Evolutionary conservation across 73 alveolate genomes (phyloP), one percentile per base, ranked within the genome.

Genomic region (Paramecium biaurelia): DNA sequence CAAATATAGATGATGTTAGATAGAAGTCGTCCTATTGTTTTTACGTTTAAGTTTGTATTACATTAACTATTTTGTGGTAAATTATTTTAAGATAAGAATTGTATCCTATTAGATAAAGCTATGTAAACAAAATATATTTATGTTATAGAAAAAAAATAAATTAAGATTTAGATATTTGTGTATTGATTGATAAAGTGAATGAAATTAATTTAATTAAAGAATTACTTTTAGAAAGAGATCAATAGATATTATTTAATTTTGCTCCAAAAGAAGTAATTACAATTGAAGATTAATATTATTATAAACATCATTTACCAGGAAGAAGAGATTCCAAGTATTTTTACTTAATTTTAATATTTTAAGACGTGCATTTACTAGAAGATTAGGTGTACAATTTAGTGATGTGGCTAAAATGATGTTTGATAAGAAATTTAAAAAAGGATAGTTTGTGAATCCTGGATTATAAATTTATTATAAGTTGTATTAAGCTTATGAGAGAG

Each of bases 381-480:
- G 47, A 26, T 63, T 63, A 30, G 84, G 84, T 9, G 84, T 63
- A 5, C 12, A 63, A 24, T 63, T 63, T 32, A 24, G 84, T 23
- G 84, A 63, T 63, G 84, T 63, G 3, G 84, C 84, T 14, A 63
- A 63, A 63, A 63, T 63, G 84, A 63, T 63, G 84, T 30, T 63
- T 4, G 84, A 63, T 30, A 79, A 79, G 56, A 43, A 41, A 43
- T 23, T 79, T 79, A 41, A 43, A 41, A 41, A 63, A n/a, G 84
- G 84, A 8, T 30, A 63, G 9, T 63, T 63, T 63, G 84, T 41
- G 15, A 41, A 41, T 43, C 74, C 90, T 20, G 45, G 42, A 43
- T 10, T 79, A 42, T 4, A 45, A 42, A 42, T 41, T 10, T 79
- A 79, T 34, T 43, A 79, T 47, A 79, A 79, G n/a, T 26, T 79